Percentiles rank a stretch among this genome's conserved stretches.
Conservation (phyloP, 1,284 basidiomycete genomes). For the Ceratobasidium sp. region DNA sequence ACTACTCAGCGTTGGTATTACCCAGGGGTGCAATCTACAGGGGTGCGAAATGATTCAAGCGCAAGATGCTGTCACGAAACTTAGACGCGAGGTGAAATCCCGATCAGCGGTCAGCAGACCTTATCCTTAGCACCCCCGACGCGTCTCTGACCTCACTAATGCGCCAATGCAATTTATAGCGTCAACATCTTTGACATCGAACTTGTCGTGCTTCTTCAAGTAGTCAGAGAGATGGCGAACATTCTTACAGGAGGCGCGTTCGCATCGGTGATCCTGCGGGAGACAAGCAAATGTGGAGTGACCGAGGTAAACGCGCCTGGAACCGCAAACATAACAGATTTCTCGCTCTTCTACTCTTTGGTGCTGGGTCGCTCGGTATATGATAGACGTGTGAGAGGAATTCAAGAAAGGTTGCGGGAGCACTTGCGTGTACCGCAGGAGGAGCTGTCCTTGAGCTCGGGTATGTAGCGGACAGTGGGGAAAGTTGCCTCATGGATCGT, state of each 20-base stretch:
- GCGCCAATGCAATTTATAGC: constrained; percentile 76
- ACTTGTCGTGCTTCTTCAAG: constrained; percentile 71
- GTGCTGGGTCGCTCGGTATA: constrained; percentile 62
- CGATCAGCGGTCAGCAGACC: constrained; percentile 56
- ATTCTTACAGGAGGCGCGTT: constrained; percentile 62
- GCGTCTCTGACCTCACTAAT: constrained; percentile 81
- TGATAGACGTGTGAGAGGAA: neutral
- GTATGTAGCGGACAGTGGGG: constrained; percentile 72
- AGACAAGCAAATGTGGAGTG: constrained; percentile 14
- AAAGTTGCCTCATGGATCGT: constrained; percentile 74
- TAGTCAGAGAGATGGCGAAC: constrained; percentile 79
- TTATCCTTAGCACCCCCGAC: constrained; percentile 78
- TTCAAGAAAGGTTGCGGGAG: neutral
- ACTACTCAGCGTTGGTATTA: constrained; percentile 76
- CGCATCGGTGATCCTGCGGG: constrained; percentile 48
- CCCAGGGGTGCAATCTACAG: constrained; percentile 75
- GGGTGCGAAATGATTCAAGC: neutral
- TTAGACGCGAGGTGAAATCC: constrained; percentile 22
- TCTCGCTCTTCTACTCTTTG: constrained; percentile 85
- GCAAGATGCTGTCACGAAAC: neutral
- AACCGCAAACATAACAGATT: constrained; percentile 82
- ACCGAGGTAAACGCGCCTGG: constrained; percentile 83
- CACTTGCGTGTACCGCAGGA: constrained; percentile 55
- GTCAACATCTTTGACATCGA: constrained; percentile 83
- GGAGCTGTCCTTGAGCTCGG: constrained; percentile 70